Evolutionary conservation across 1,139 yeast genomes (phyloP), one percentile per base, ranked within the genome.

Genomic region (Eremothecium gossypii): DNA sequence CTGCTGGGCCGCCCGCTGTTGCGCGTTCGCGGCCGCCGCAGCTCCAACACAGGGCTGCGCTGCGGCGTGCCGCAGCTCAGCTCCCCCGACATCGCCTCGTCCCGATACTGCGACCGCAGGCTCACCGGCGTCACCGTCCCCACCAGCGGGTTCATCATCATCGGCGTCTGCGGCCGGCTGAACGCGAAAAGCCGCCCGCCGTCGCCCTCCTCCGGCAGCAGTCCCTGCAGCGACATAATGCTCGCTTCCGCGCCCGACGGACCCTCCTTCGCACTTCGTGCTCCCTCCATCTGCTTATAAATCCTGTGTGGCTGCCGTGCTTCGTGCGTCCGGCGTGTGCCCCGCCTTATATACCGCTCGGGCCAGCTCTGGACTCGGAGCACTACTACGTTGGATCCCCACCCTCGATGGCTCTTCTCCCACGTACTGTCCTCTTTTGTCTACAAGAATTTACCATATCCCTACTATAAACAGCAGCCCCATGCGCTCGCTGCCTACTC

Each of bases 111-210:
- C 13, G 31, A 29, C 11, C 13, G 3, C 31, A n/a, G 31, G 31
- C 31, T 17, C 12, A 17, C 36, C 17, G 36, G 11, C 12, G 36
- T 17, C 11, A n/a, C 36, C 36, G 36, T 17, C 11, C 26, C 36
- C 36, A 17, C 36, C 11, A 17, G 11, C 12, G 36, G 26, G 14
- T 12, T 12, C 36, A 12, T 17, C 12, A 17, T 11, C 36, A 17
- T 17, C 13, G 31, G 13, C 13, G 31, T 29, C 31, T 53, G 2
- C 57, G 57, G 7, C 57, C 58, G 41, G 51, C 52, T 14, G 54
- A 40, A 30, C 50, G 54, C 2, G 56, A 48, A n/a, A 48, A 48
- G 27, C 59, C 41, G 35, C 13, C 13, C 13, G 11, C 3, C 31
- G 31, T 29, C 31, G 13, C 13, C 11, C 13, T 29, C 31, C 11